Base-by-base conservation (phyloP, 2,329 filamentous ascomycete genomes). In the Diaporthe destruens region DNA sequence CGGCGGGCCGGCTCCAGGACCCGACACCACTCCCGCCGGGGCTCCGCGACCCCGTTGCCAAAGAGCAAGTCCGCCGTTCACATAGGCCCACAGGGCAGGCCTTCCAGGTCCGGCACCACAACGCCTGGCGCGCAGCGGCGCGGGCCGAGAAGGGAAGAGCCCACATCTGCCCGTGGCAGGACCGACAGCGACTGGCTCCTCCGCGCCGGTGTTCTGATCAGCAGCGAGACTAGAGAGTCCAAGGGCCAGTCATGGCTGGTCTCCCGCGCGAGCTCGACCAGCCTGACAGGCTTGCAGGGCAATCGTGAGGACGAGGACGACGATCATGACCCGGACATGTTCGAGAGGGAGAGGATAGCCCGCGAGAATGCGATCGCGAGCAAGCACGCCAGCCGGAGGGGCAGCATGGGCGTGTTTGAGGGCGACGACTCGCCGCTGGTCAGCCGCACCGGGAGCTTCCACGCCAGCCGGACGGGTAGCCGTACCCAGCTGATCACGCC, bases 161-260 rank as follows among this genome's bases (percentile, higher is more conserved):
- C 53, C 12, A 77, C 69, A 63, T 74, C 51, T 66, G 75, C 67
- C 49, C 74, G 78, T 44, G 83, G 87, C 74, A 81, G 81, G 49
- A 83, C 83, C 71, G 87, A 91, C 76, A 88, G 87, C 71, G 90
- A 92, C 80, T 93, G 91, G 91, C 82, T 93, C 57, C 83, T 91
- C 32, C 86, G 90, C 39, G 87, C 90, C 0, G 91, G 90, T 59
- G 89, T 89, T 8, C 79, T 91, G 59, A 87, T 93, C 76, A 88
- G 88, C 71, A 87, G 86, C 67, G 89, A 91, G 78, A 85, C 90
- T 23, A 85, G 91, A 71, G 91, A 93, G 78, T 90, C 85, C 77
- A 93, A 93, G 80, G 91, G 91, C 18, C 91, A 93, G 80, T 83
- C 87, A 18, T 93, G 91, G 91, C 86, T 93, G 25, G 84, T 89